Evolutionary conservation across 108 stramenopile genomes (phyloP).

Genomic region (Nannochloropsis oceanica): DNA sequence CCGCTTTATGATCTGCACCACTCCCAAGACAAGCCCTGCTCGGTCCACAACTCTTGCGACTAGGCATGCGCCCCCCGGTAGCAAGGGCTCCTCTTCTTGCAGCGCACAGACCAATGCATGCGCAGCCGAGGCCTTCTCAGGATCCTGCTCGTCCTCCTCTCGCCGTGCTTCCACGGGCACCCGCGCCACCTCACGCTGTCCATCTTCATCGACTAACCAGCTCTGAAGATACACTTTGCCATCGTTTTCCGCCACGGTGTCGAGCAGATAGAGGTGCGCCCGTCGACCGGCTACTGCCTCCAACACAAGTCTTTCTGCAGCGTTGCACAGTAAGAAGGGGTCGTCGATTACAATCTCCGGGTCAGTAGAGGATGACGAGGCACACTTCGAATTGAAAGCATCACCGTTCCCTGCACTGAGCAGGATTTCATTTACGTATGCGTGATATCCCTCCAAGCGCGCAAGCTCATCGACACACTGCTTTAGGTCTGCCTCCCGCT

Average conservation of each 20-base stretch:
- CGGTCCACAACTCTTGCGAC: neutral
- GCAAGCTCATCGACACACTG: neutral
- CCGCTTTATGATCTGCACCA: neutral
- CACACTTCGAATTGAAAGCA: neutral
- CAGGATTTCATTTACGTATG: neutral
- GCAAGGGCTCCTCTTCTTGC: neutral
- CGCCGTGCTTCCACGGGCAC: neutral
- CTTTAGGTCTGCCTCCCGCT: neutral
- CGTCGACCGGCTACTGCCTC: neutral
- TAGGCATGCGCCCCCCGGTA: neutral
- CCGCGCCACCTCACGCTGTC: neutral
- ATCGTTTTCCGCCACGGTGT: neutral
- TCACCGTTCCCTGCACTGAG: neutral
- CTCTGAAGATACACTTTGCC: neutral
- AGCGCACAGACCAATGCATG: neutral
- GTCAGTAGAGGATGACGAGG: neutral
- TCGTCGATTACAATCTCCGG: neutral
- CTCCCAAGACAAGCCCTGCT: neutral
- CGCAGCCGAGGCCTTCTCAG: neutral
- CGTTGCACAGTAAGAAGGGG: neutral
- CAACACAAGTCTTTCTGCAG: neutral
- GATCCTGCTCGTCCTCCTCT: neutral
- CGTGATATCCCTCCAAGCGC: neutral
- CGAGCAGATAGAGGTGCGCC: neutral
- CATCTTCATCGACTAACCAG: neutral